These are phyloP conservation scores for Hypoxylon fuscum DNA, from an alignment of 495 filamentous ascomycete genomes.

Conservation along the genomic window DNA sequence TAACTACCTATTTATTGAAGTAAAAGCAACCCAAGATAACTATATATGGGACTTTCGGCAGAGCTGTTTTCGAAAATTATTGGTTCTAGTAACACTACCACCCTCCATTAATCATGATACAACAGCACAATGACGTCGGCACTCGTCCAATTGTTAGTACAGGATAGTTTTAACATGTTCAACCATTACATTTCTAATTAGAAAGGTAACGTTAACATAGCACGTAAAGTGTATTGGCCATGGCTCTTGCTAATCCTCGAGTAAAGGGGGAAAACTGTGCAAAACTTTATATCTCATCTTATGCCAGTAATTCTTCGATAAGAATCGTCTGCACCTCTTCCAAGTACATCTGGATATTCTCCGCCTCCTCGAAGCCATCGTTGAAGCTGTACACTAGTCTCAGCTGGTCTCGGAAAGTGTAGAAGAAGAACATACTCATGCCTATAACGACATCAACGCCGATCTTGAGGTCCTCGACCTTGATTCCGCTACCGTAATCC, in stretches of 20 bases:
- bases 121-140: neutral
- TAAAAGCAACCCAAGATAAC: neutral
- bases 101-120: neutral
- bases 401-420: constrained; percentile 27
- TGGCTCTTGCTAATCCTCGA: too few relatives aligned
- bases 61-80: neutral
- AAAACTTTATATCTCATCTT: neutral
- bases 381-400: constrained; percentile 35
- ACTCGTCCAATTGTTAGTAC: neutral
- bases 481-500: constrained; percentile 31
- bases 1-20: neutral
- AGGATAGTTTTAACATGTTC: neutral
- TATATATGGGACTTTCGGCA: neutral
- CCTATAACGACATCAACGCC: constrained; percentile 33
- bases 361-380: constrained; percentile 30
- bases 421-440: constrained; percentile 34
- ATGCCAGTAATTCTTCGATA: constrained; percentile 17
- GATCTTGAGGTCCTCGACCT: constrained; percentile 27
- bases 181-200: neutral
- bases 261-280: too few relatives aligned
- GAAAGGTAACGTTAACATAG: neutral
- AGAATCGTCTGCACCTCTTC: constrained; percentile 25
- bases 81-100: neutral
- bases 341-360: constrained; percentile 30
- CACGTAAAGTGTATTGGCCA: too few relatives aligned